Conservation (phyloP, 2,329 filamentous ascomycete genomes). For the Cladobotryum protrusum region DNA sequence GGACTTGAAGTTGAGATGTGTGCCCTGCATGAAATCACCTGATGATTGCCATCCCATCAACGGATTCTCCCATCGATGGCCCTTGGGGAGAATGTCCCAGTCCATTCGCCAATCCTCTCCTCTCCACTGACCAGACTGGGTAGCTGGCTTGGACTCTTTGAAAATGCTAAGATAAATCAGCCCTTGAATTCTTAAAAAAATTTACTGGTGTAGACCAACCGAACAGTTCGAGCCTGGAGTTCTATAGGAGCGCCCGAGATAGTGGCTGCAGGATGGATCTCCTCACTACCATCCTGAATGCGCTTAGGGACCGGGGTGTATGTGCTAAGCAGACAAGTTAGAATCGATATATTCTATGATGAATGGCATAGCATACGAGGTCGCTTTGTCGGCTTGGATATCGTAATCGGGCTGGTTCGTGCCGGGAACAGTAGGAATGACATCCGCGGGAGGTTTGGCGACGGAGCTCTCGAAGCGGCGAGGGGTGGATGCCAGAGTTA, state of each 20-base stretch:
- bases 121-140: constrained; percentile 87
- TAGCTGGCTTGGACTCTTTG: constrained; percentile 86
- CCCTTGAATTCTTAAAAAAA: background rate
- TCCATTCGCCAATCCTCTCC: constrained; percentile 91
- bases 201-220: constrained; percentile 49
- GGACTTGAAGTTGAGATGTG: constrained; percentile 78
- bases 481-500: constrained; percentile 36
- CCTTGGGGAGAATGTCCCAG: constrained; percentile 89
- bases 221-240: constrained; percentile 86
- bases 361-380: constrained; percentile 58
- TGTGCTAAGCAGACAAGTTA: constrained; percentile 45
- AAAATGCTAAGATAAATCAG: constrained; percentile 62
- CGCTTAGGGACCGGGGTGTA: constrained; percentile 88
- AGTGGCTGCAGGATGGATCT: constrained; percentile 71
- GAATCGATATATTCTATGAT: background rate
- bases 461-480: constrained; percentile 51
- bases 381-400: constrained; percentile 77
- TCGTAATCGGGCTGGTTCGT: constrained; percentile 74
- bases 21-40: constrained; percentile 91
- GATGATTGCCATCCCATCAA: constrained; percentile 99
- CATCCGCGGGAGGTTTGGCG: constrained; percentile 35
- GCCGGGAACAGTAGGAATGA: constrained; percentile 30
- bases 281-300: constrained; percentile 86
- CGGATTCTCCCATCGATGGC: constrained; percentile 96
- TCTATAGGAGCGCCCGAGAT: constrained; percentile 91